These are phyloP conservation scores for Colletotrichum costaricense DNA, from an alignment of 2,329 filamentous ascomycete genomes.

Conservation along the genomic window DNA sequence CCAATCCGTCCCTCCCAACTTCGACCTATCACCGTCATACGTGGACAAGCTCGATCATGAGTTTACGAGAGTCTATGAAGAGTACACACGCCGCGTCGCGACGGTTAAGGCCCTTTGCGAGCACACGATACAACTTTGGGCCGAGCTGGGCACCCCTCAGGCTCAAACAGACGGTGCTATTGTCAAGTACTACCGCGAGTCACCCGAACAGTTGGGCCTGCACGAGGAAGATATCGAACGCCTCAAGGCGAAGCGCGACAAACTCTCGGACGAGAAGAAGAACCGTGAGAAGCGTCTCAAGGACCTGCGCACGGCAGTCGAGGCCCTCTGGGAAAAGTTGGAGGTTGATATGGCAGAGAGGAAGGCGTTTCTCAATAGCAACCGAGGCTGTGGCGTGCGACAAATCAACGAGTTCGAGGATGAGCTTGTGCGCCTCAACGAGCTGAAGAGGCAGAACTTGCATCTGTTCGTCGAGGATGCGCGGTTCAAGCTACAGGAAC, in stretches of 20 bases:
- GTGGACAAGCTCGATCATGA: slow-evolving; percentile 88
- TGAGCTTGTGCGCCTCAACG: slow-evolving; percentile 85
- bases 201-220: slow-evolving; percentile 92
- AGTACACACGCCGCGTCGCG: slow-evolving; percentile 86
- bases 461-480: slow-evolving; percentile 97
- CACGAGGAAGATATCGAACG: slow-evolving; percentile 86
- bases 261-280: slow-evolving; percentile 89
- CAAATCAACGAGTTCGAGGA: slow-evolving; percentile 97
- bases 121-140: slow-evolving; percentile 94
- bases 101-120: slow-evolving; percentile 81
- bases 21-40: slow-evolving; percentile 93
- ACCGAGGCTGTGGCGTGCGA: slow-evolving; percentile 89
- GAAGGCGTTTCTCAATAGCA: slow-evolving; percentile 85
- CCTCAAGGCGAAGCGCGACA: slow-evolving; percentile 81
- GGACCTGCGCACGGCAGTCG: slow-evolving; percentile 82
- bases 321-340: slow-evolving; percentile 88
- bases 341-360: slow-evolving; percentile 85
- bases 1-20: slow-evolving; percentile 81
- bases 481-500: slow-evolving; percentile 87
- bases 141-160: slow-evolving; percentile 92
- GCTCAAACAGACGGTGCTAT: slow-evolving; percentile 90
- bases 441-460: slow-evolving; percentile 94
- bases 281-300: slow-evolving; percentile 80
- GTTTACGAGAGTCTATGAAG: slow-evolving; percentile 95
- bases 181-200: slow-evolving; percentile 88